Conservation (phyloP, 169 alveolate species). For the Plasmodium vinckei region DNA sequence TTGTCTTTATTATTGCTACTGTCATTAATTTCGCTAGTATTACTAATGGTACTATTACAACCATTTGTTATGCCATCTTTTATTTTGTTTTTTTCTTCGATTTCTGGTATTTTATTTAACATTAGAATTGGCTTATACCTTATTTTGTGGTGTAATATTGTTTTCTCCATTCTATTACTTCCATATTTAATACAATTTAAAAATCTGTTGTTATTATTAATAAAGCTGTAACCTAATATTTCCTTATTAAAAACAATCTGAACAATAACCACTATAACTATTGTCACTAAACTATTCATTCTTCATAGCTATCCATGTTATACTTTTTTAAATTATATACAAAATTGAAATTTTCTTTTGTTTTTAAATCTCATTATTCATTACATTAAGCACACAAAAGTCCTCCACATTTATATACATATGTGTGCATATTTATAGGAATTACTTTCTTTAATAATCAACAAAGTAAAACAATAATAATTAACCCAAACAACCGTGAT, state of each 20-base stretch:
- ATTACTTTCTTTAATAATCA: too few relatives aligned
- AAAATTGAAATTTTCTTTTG: too few relatives aligned
- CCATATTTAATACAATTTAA: constrained; percentile 2
- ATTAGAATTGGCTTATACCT: not conserved
- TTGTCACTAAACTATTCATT: constrained; percentile 26
- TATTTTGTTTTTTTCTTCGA: not conserved
- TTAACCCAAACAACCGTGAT: too few relatives aligned
- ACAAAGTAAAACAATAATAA: too few relatives aligned
- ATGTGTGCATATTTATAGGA: too few relatives aligned
- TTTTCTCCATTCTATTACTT: not conserved
- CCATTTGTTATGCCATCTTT: too few relatives aligned
- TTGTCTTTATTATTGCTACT: not conserved
- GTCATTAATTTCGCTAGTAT: not conserved
- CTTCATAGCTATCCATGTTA: not conserved
- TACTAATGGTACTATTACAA: not conserved
- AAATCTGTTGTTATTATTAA: not conserved
- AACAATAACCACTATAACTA: constrained; percentile 19
- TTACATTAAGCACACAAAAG: too few relatives aligned
- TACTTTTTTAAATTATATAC: too few relatives aligned
- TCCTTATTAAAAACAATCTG: not conserved
- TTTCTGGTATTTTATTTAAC: not conserved
- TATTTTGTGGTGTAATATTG: too few relatives aligned
- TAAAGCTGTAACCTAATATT: constrained; percentile 11
- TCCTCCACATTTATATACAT: too few relatives aligned
- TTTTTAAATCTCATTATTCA: too few relatives aligned